phyloP scores from a whole-genome alignment of 352 stramenopile species.

The Globisporangium spiculum region DNA sequence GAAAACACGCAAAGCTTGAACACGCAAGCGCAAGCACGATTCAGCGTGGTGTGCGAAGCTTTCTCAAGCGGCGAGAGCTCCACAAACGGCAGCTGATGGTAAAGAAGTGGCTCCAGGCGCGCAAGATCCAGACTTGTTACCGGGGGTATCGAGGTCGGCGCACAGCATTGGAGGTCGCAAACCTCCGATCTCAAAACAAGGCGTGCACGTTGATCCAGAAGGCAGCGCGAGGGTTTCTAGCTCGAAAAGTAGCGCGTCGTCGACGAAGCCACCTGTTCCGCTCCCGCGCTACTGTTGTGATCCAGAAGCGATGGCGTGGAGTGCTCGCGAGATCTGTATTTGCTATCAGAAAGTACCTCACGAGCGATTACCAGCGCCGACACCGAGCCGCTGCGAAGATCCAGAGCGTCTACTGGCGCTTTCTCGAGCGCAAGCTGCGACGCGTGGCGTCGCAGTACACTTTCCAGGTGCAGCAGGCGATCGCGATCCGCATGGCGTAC shows the following conservation, averaged over 20 bases:
- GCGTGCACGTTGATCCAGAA: conserved; percentile 29
- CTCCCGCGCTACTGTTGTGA: neutral
- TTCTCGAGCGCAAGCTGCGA: conserved; percentile 24
- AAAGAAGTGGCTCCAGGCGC: conserved; percentile 34
- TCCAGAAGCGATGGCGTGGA: conserved; percentile 35
- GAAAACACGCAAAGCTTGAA: conserved; percentile 13
- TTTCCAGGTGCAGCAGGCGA: conserved; percentile 22
- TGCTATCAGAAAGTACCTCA: neutral
- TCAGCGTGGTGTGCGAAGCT: conserved; percentile 30
- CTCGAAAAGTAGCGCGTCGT: conserved; percentile 18
- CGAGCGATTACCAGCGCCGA: conserved; percentile 16
- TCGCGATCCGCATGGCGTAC: conserved; percentile 45
- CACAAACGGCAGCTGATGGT: conserved; percentile 13
- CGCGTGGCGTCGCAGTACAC: conserved; percentile 11
- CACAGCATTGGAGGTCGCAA: neutral
- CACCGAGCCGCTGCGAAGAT: conserved; percentile 36
- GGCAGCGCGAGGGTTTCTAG: conserved; percentile 12
- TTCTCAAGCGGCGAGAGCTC: conserved; percentile 18
- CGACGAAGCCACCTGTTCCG: conserved; percentile 11
- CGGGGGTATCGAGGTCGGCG: conserved; percentile 32
- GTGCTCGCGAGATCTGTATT: conserved; percentile 14
- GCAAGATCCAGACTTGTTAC: conserved; percentile 41
- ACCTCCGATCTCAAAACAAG: neutral
- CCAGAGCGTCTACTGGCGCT: conserved; percentile 36
- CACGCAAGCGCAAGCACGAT: conserved; percentile 24